Evolutionary conservation across 768 basidiomycete species (phyloP).

Genomic region (Ramaria rubella): DNA sequence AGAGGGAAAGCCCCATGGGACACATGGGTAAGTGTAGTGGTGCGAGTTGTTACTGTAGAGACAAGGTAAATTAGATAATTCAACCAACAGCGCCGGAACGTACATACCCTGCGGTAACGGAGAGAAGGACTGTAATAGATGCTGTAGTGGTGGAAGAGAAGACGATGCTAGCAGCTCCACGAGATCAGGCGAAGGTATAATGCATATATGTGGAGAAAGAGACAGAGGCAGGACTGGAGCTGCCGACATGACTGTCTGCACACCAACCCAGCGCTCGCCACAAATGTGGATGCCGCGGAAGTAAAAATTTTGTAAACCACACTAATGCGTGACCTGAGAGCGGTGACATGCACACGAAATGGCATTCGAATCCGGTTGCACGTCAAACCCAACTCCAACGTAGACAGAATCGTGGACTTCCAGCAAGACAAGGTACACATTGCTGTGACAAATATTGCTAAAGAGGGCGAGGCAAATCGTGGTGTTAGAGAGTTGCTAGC

Average conservation of each 20-base stretch:
- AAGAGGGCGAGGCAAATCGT: neutral
- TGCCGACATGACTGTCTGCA: constrained; percentile 10
- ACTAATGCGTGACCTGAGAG: neutral
- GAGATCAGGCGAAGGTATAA: constrained; percentile 67
- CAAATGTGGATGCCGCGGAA: neutral
- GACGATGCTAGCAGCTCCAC: constrained; percentile 48
- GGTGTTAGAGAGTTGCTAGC: neutral
- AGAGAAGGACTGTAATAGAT: constrained; percentile 79
- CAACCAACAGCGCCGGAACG: constrained; percentile 2
- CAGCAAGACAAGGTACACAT: neutral
- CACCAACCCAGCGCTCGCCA: neutral
- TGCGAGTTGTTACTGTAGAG: constrained; percentile 65
- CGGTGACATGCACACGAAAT: neutral
- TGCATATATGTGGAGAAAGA: constrained; percentile 75
- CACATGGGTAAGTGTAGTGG: constrained; percentile 62
- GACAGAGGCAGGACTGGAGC: constrained; percentile 57
- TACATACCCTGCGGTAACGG: constrained; percentile 70
- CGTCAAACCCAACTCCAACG: neutral
- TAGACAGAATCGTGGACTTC: neutral
- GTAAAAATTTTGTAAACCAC: neutral
- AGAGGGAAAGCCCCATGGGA: constrained; percentile 67
- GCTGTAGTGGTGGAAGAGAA: constrained; percentile 60
- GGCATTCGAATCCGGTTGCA: neutral
- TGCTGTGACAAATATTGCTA: neutral
- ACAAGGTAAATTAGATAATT: neutral